These are phyloP conservation scores for Prunus mume DNA, from an alignment of 306 rosid genomes.

Conservation along the genomic window DNA sequence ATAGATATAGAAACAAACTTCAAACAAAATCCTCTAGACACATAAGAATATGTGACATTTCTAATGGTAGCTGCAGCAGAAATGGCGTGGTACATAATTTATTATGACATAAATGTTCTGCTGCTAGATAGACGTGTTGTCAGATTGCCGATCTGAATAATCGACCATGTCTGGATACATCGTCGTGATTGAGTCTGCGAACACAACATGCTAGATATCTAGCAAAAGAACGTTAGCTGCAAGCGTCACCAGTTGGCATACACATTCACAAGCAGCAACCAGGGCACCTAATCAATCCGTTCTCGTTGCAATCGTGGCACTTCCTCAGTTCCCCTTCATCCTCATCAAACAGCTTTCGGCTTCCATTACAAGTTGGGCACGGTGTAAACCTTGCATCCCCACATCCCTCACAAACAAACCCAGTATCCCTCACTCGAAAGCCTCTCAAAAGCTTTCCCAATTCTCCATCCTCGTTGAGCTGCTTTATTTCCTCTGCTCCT, in stretches of 20 bases:
- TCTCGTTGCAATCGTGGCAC: constrained; percentile 73
- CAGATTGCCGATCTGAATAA: too few relatives aligned
- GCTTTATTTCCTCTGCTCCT: constrained; percentile 67
- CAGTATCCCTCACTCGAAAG: constrained; percentile 42
- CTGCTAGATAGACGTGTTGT: too few relatives aligned
- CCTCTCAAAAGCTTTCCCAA: constrained; percentile 53
- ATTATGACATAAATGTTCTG: too few relatives aligned
- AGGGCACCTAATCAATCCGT: constrained; percentile 78
- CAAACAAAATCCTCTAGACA: constrained; percentile 16
- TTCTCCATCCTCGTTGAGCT: constrained; percentile 63
- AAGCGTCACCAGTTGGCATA: too few relatives aligned
- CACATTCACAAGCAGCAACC: constrained; percentile 47
- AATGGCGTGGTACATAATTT: too few relatives aligned
- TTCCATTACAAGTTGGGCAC: constrained; percentile 67
- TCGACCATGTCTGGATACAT: too few relatives aligned
- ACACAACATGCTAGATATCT: too few relatives aligned
- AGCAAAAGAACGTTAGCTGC: neutral
- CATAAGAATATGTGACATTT: neutral
- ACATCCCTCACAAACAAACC: constrained; percentile 58
- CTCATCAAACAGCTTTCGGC: constrained; percentile 63
- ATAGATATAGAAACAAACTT: constrained; percentile 11
- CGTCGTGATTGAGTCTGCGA: too few relatives aligned
- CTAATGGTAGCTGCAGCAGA: neutral
- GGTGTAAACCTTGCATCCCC: constrained; percentile 78
- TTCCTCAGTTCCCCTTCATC: constrained; percentile 50